Evolutionary conservation across 805 yeast genomes (phyloP), one percentile per base, ranked within the genome.

Genomic region (Candida vaughaniae): DNA sequence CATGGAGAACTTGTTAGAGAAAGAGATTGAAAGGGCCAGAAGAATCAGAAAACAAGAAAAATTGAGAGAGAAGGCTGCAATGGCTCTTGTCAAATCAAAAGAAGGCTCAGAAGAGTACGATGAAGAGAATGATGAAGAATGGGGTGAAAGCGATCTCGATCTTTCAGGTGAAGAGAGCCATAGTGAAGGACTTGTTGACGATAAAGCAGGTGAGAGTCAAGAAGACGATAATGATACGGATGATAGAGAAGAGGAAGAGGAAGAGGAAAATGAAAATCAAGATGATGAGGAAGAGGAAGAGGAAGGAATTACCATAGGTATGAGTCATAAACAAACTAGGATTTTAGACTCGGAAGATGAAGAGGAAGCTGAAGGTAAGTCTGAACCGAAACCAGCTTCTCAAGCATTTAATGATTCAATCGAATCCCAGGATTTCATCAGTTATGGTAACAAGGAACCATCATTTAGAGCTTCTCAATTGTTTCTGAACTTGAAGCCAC

Each of bases 1-100:
- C 17, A 66, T 68, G 72, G 71, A 67, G 5, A 54, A 62, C 8
- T 55, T 69, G 28, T 60, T 78, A 46, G 76, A 75, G 45, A 64
- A 73, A 39, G 80, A 75, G 49, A 67, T 75, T 43, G 70, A 69
- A 39, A 64, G 80, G 45, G 74, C 63, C 11, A 55, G 66, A 34
- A 63, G 64, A 14, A 64, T 75, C 20, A 64, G 77, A 30, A 64
- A 62, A 44, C 56, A 61, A 38, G 77, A 73, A 42, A 65, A 62
- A 45, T 36, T 62, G 16, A 50, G 52, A 51, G 70, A 54, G 51
- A 63, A 44, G 51, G 77, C 62, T 5, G 60, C 58, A 29, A 36
- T 48, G 33, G 68, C 66, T 3, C 49, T 63, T 36, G 29, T 58
- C n/a, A 48, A 49, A 38, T 9, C 25, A 36, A 48, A 35, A 26